Conservation (phyloP, 257 asterid genomes). For the Solanum gandarillasii region DNA sequence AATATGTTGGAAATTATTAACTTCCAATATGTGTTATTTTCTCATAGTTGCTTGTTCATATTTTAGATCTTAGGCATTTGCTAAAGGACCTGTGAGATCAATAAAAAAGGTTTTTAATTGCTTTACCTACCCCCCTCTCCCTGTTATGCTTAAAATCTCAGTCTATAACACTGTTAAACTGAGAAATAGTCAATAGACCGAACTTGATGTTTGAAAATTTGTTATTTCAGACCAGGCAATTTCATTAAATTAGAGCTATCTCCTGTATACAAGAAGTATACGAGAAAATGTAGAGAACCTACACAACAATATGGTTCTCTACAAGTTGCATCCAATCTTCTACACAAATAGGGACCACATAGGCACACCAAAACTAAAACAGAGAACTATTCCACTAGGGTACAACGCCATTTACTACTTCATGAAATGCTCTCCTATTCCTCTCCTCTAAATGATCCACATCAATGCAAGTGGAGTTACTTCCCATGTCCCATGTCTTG, state of each 20-base stretch:
- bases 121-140: neutral
- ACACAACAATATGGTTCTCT: neutral
- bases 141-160: neutral
- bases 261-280: neutral
- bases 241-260: neutral
- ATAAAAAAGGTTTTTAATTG: neutral
- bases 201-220: neutral
- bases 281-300: neutral
- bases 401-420: neutral
- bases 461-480: neutral
- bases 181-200: neutral
- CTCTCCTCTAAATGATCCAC: neutral
- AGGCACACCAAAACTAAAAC: neutral
- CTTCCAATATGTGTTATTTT: neutral
- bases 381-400: neutral
- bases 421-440: neutral
- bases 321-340: neutral
- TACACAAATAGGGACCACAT: neutral
- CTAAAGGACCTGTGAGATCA: neutral
- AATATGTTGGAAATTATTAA: neutral
- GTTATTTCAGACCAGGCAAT: neutral
- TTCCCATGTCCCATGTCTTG: neutral
- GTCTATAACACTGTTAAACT: neutral
- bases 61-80: neutral
- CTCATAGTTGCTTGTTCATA: neutral